Conservation (phyloP, 148 eudicot species). For the Beta vulgaris region DNA sequence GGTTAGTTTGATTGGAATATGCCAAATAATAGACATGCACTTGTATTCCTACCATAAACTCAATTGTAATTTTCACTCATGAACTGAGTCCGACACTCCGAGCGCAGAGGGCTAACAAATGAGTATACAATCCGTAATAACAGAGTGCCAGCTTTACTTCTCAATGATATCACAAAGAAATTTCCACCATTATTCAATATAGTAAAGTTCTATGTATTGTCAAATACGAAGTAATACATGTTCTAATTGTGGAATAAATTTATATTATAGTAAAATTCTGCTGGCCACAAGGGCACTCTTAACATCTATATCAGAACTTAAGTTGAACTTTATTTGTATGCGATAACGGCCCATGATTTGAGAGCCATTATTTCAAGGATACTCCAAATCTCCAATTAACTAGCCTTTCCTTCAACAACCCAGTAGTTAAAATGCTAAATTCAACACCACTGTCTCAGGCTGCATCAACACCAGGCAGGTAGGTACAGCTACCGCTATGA, state of each 20-base stretch:
- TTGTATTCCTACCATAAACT: too few species aligned
- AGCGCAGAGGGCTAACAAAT: too few species aligned
- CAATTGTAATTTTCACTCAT: neutral
- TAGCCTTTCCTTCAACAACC: neutral
- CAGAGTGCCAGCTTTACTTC: neutral
- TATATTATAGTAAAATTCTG: too few species aligned
- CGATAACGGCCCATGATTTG: neutral
- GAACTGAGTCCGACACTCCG: too few species aligned
- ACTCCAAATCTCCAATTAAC: neutral
- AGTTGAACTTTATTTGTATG: neutral
- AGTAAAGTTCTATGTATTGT: neutral
- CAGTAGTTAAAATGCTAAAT: neutral
- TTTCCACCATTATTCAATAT: neutral
- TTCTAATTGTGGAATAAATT: too few species aligned
- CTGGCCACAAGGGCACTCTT: neutral
- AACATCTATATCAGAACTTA: neutral
- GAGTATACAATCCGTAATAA: too few species aligned
- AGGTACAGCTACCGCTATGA: neutral
- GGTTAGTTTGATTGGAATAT: neutral
- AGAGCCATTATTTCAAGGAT: neutral
- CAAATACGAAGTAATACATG: neutral
- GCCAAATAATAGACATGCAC: neutral
- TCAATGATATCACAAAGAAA: neutral
- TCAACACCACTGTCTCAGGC: neutral
- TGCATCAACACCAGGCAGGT: neutral